Conservation (phyloP, 2,329 filamentous ascomycete species). For the Fulvia fulva region DNA sequence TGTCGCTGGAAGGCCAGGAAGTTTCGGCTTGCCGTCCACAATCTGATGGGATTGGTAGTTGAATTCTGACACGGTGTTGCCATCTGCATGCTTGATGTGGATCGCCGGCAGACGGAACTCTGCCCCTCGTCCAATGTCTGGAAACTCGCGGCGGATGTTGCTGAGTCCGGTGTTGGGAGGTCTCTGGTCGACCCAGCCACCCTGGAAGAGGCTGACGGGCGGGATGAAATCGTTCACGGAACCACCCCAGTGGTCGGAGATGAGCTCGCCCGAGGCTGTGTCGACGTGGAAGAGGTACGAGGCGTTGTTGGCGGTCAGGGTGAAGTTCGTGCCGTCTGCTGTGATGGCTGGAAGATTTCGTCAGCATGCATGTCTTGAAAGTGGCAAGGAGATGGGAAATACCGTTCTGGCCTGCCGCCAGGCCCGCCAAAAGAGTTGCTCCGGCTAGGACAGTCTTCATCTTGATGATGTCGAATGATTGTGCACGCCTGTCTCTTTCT, state of each 20-base stretch:
- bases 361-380: not conserved
- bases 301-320: constrained; percentile 53
- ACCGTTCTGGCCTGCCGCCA: not conserved
- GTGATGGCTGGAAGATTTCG: constrained; percentile 43
- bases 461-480: not conserved
- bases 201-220: constrained; percentile 35
- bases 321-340: constrained; percentile 54
- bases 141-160: constrained; percentile 58
- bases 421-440: not conserved
- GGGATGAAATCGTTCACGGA: constrained; percentile 51
- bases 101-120: constrained; percentile 61
- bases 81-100: constrained; percentile 56
- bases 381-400: not conserved
- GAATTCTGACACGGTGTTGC: constrained; percentile 57
- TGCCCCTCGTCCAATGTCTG: constrained; percentile 56
- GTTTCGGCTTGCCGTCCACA: constrained; percentile 52
- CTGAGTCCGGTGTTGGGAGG: constrained; percentile 34
- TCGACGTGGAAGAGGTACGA: constrained; percentile 65
- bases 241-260: constrained; percentile 60
- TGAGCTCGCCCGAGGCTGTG: constrained; percentile 51
- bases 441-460: not conserved
- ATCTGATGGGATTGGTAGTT: constrained; percentile 57
- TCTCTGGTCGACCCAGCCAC: constrained; percentile 51
- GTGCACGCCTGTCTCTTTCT: not conserved
- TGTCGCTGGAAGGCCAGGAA: constrained; percentile 57